phyloP scores from a whole-genome alignment of 2,329 filamentous ascomycete species.

The Fusarium marasasianum region DNA sequence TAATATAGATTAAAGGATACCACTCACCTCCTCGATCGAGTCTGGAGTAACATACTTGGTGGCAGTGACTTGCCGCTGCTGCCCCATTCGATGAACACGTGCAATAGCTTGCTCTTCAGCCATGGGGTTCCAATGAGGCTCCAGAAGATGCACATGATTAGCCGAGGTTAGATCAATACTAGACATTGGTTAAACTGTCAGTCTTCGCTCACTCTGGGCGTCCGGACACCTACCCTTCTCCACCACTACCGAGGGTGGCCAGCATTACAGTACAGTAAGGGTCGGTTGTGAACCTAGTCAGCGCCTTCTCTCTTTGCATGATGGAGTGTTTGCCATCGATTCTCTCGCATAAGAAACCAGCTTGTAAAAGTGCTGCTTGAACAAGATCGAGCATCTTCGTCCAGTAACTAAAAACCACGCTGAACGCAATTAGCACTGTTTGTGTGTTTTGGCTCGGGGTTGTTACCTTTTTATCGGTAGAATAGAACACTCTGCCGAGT shows the following conservation, averaged over 20 bases:
- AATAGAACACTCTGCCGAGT: rapidly evolving
- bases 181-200: rapidly evolving
- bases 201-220: rapidly evolving
- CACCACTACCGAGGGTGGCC: slow-evolving; percentile 45
- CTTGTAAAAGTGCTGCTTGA: slow-evolving; percentile 7
- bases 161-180: not conserved
- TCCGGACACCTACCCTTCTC: slow-evolving; percentile 39
- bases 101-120: not conserved
- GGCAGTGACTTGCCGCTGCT: not conserved
- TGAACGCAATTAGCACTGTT: rapidly evolving
- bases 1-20: rapidly evolving
- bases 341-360: slow-evolving; percentile 24
- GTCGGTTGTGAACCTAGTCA: slow-evolving; percentile 27
- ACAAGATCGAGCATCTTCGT: slow-evolving; percentile 43
- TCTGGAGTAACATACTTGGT: not conserved
- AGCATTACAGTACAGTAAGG: slow-evolving; percentile 42
- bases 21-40: not conserved
- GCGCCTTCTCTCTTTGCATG: not conserved
- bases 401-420: slow-evolving; percentile 19
- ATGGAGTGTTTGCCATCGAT: slow-evolving; percentile 42
- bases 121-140: not conserved
- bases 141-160: not conserved
- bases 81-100: not conserved
- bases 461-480: not conserved
- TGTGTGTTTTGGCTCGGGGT: too few relatives aligned